Evolutionary conservation across 345 rosid species (phyloP).

Genomic region (Brassica rapa): DNA sequence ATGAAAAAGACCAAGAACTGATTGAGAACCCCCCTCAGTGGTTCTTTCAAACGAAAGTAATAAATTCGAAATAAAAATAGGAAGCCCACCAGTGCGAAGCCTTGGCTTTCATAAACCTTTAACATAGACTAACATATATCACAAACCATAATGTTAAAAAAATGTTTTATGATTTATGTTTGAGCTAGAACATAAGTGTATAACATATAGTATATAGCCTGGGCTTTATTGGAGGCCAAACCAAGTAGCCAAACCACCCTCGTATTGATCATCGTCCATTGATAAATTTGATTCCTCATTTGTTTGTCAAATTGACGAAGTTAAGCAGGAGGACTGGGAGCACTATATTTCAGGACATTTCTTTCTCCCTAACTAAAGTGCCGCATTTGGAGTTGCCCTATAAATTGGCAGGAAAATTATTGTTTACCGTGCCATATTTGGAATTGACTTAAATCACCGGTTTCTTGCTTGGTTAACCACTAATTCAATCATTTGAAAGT

Average conservation of each 20-base stretch:
- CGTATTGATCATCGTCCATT: neutral
- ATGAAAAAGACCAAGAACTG: too few relatives aligned
- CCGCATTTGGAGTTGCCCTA: neutral
- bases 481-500: constrained; percentile 21
- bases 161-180: neutral
- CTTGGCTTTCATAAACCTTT: neutral
- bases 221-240: neutral
- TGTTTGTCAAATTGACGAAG: neutral
- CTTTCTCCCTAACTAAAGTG: neutral
- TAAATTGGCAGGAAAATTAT: neutral
- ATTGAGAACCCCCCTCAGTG: too few relatives aligned
- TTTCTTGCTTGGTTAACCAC: constrained; percentile 14
- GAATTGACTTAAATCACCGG: constrained; percentile 9
- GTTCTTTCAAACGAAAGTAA: too few relatives aligned
- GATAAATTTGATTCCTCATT: neutral
- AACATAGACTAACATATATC: neutral
- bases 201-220: neutral
- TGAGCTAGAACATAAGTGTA: neutral
- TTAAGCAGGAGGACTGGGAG: neutral
- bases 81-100: too few relatives aligned
- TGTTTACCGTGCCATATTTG: neutral
- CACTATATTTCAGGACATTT: neutral
- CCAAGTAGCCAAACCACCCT: neutral
- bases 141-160: neutral
- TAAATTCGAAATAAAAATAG: too few relatives aligned